Evolutionary conservation across 148 eudicot genomes (phyloP).

Genomic region (Nyssa sinensis): DNA sequence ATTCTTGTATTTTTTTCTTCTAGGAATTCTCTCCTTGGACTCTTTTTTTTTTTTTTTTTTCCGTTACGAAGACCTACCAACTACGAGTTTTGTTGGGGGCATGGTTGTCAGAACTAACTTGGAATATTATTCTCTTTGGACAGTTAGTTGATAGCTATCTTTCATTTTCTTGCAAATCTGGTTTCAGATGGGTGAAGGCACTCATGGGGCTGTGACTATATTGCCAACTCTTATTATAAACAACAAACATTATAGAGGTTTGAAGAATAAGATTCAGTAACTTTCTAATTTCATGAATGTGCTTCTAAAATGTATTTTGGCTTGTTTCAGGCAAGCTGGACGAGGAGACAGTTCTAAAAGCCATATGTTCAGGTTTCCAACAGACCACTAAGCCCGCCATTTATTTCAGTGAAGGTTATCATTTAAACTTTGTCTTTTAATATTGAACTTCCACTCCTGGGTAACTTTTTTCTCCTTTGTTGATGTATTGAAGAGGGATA

Average conservation of each 20-base stretch:
- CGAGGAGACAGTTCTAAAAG: conserved; percentile 84
- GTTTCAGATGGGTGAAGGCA: conserved; percentile 77
- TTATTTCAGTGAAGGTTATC: conserved; percentile 68
- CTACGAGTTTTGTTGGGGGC: no score
- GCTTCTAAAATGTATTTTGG: conserved; percentile 1
- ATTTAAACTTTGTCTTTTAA: background rate
- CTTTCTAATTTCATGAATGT: conserved; percentile 6
- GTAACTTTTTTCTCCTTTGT: background rate
- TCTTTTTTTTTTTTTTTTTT: no score
- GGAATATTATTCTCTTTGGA: background rate
- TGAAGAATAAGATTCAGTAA: background rate
- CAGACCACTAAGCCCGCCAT: conserved; percentile 88
- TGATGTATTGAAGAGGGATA: no score
- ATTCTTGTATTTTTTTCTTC: background rate
- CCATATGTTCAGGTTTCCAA: conserved; percentile 90
- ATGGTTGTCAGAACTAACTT: no score
- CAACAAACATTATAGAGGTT: conserved; percentile 90
- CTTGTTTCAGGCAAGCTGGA: conserved; percentile 69
- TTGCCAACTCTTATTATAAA: conserved; percentile 92
- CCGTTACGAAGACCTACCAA: no score
- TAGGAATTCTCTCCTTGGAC: no score
- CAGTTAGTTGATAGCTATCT: conserved; percentile 12
- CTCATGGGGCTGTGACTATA: conserved; percentile 95
- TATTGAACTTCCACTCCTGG: background rate
- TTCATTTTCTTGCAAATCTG: background rate